These are phyloP conservation scores for Chaetothyriales sp. DNA, from an alignment of 2,329 filamentous ascomycete species.

Conservation along the genomic window DNA sequence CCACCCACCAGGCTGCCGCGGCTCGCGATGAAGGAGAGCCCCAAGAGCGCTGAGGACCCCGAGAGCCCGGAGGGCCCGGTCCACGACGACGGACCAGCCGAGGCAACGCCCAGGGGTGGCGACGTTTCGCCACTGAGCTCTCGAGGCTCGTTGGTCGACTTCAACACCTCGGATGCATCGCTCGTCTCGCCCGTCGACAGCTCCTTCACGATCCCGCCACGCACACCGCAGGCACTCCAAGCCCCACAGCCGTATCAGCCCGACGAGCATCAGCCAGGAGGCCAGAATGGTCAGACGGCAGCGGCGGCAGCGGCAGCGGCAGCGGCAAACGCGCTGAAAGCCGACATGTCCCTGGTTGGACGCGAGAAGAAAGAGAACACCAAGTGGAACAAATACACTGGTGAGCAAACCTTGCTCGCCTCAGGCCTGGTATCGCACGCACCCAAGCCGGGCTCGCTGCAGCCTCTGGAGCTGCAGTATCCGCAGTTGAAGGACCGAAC, in stretches of 20 bases:
- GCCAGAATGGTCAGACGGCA: not conserved
- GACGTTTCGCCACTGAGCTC: constrained; percentile 19
- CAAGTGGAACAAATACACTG: constrained; percentile 53
- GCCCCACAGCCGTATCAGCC: not conserved
- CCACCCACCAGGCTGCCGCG: not conserved
- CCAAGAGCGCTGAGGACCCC: too few species aligned
- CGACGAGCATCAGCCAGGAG: not conserved
- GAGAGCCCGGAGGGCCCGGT: too few species aligned
- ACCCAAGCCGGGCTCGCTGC: constrained; percentile 14
- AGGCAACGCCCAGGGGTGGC: constrained; percentile 11
- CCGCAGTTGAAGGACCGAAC: constrained; percentile 25
- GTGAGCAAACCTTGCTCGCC: constrained; percentile 47
- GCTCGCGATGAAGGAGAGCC: not conserved
- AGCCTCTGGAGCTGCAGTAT: constrained; percentile 21
- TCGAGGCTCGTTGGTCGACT: constrained; percentile 12
- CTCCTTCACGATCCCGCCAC: constrained; percentile 20
- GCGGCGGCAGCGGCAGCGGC: not conserved
- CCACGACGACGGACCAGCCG: too few species aligned
- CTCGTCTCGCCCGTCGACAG: constrained; percentile 20
- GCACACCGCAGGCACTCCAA: not conserved
- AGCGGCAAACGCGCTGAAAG: not conserved
- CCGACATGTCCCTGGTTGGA: constrained; percentile 1
- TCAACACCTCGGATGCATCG: constrained; percentile 13
- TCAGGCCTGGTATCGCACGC: constrained; percentile 27
- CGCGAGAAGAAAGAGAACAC: constrained; percentile 25